Base-by-base conservation (phyloP, 2,329 filamentous ascomycete genomes). In the Chalaropsis ovoidea region DNA sequence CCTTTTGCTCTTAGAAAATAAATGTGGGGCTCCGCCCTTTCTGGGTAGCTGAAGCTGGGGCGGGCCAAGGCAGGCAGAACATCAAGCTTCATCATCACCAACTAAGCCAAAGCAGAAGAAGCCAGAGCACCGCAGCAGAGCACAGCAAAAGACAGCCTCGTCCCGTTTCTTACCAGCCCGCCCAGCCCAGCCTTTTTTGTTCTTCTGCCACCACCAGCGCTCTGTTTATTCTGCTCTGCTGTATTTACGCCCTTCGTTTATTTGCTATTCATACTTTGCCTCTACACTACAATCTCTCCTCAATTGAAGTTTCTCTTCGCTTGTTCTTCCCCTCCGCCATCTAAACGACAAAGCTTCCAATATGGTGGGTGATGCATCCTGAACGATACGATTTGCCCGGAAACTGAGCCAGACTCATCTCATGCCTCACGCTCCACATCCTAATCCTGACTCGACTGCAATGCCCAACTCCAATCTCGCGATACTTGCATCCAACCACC, bases 21-120 rank as follows among this genome's bases (percentile, higher is more conserved):
- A 58, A 58, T 17, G 52, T 58, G 52, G 52, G 52, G 52, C 52
- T 3, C 52, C 31, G 52, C 3, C 52, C 52, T 58, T 58, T 39
- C 52, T 64, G 52, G 19, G 27, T 31, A 68, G 67, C 67, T 64
- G 52, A 62, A 66, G 41, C 52, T 63, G 31, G 54, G 49, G 61
- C 65, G 19, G 52, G 62, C 62, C 67, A 61, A 68, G 64, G 64
- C 65, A 68, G 64, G 64, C 65, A 66, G 62, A 66, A 54, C 67
- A 65, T 63, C 49, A 56, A 69, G 67, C 67, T 69, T 65, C 67
- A 67, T 68, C 67, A 67, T 63, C 65, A 47, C 58, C 63, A 65
- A 35, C 10, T 22, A 45, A 42, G 35, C 35, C 35, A 39, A 10
- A 39, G 35, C 35, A 39, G 5, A 39, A 7, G 3, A 31, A 10